Conservation (phyloP, 2,329 filamentous ascomycete species). For the Dactylellina leptospora region DNA sequence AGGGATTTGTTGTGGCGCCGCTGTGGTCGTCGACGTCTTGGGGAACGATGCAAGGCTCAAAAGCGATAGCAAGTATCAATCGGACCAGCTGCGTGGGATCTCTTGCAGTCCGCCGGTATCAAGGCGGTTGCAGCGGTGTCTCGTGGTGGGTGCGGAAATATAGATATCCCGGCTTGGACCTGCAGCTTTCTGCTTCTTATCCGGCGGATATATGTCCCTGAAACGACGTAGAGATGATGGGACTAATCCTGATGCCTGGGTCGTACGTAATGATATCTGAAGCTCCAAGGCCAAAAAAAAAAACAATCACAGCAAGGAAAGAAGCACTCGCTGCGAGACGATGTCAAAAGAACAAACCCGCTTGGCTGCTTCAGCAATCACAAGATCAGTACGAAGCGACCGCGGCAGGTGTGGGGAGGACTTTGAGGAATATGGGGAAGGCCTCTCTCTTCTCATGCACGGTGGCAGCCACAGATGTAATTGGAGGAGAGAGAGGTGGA, state of each 20-base stretch:
- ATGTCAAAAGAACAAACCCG: not conserved
- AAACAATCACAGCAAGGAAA: no score
- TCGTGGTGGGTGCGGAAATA: conserved; percentile 49
- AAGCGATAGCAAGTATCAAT: no score
- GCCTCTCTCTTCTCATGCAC: no score
- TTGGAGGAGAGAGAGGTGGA: not conserved
- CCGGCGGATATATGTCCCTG: conserved; percentile 53
- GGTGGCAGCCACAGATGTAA: no score
- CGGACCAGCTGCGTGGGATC: not conserved
- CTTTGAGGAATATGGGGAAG: no score
- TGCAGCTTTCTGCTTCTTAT: conserved; percentile 53
- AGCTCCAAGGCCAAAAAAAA: no score
- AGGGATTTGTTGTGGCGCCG: conserved; percentile 46
- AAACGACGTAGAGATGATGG: conserved; percentile 45
- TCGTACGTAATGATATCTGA: conserved; percentile 36
- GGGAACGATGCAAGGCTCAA: no score
- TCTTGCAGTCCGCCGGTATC: conserved; percentile 32
- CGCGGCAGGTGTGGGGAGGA: no score
- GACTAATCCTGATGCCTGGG: conserved; percentile 51
- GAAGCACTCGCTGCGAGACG: conserved; percentile 12
- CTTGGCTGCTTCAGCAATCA: not conserved
- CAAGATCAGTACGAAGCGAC: no score
- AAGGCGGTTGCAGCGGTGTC: conserved; percentile 45
- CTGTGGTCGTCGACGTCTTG: no score
- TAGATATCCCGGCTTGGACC: conserved; percentile 54